These are phyloP conservation scores for Nicotiana obtusifolia DNA, from an alignment of 257 asterid genomes.

Conservation along the genomic window DNA sequence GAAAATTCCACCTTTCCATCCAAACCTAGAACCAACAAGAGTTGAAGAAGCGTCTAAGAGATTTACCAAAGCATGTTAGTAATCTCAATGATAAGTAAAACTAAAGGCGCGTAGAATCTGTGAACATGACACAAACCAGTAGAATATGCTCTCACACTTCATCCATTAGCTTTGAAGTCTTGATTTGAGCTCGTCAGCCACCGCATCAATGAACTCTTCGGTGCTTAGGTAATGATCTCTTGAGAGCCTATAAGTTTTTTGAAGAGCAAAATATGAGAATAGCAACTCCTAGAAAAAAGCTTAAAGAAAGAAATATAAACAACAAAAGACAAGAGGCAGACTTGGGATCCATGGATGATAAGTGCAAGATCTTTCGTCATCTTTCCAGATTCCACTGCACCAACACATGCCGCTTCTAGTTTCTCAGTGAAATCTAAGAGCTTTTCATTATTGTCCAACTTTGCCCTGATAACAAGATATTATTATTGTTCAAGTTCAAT, in stretches of 20 bases:
- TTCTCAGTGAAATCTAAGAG: constrained; percentile 87
- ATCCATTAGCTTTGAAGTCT: constrained; percentile 29
- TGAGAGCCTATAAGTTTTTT: constrained; percentile 38
- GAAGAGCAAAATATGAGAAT: neutral
- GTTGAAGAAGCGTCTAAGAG: too few species aligned
- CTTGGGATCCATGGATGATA: constrained; percentile 83
- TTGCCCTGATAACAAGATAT: constrained; percentile 47
- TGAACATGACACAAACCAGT: too few species aligned
- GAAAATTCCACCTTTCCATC: too few species aligned
- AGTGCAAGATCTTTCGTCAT: constrained; percentile 99
- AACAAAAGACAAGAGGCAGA: neutral
- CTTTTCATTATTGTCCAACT: constrained; percentile 69
- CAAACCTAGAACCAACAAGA: too few species aligned
- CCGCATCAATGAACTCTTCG: constrained; percentile 86
- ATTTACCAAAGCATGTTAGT: too few species aligned
- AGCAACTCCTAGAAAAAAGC: neutral
- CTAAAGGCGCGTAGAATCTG: too few species aligned
- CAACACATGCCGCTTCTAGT: constrained; percentile 82
- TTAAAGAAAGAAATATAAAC: neutral
- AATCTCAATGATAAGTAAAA: too few species aligned
- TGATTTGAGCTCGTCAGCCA: constrained; percentile 71
- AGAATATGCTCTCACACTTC: constrained; percentile 1
- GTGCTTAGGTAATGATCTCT: constrained; percentile 69
- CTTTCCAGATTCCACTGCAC: constrained; percentile 86
- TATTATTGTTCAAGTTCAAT: too few species aligned